A percentile compares a stretch with the other conserved stretches of the same genome.
Evolutionary conservation across 768 basidiomycete species (phyloP).

Genomic region (Boletales sp.): DNA sequence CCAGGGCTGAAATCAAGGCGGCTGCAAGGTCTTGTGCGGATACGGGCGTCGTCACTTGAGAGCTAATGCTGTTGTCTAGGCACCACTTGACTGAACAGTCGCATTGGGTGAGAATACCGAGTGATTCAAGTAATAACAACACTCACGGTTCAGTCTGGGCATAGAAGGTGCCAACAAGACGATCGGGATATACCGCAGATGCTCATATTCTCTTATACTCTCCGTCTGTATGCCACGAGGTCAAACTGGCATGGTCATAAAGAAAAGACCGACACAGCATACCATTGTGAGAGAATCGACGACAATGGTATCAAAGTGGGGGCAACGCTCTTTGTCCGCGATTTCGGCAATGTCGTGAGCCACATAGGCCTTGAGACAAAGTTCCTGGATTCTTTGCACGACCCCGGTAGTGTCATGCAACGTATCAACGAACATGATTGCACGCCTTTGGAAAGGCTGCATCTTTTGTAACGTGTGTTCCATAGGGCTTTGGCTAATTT

Average conservation of each 20-base stretch:
- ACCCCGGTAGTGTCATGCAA: constrained; percentile 72
- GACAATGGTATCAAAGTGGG: constrained; percentile 92
- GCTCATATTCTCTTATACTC: constrained; percentile 85
- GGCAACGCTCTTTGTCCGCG: constrained; percentile 73
- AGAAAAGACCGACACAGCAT: constrained; percentile 31
- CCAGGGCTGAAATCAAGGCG: constrained; percentile 90
- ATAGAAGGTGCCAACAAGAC: constrained; percentile 82
- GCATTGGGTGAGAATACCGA: constrained; percentile 2
- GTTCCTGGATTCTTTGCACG: constrained; percentile 68
- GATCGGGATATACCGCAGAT: constrained; percentile 93
- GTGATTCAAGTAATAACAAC: background rate
- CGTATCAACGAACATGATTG: constrained; percentile 91
- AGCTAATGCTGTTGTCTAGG: constrained; percentile 92
- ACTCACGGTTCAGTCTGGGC: constrained; percentile 71
- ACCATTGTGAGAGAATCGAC: constrained; percentile 87
- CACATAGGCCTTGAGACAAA: constrained; percentile 74
- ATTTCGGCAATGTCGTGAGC: constrained; percentile 80
- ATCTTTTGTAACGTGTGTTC: constrained; percentile 76
- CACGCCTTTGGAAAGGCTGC: constrained; percentile 81
- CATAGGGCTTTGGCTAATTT: constrained; percentile 70
- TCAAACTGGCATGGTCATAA: constrained; percentile 3
- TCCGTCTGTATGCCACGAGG: constrained; percentile 61
- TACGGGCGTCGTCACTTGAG: constrained; percentile 90
- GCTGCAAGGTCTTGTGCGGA: constrained; percentile 85
- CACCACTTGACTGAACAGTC: constrained; percentile 81